phyloP scores from a whole-genome alignment of 345 rosid species.

The Aethionema arabicum region DNA sequence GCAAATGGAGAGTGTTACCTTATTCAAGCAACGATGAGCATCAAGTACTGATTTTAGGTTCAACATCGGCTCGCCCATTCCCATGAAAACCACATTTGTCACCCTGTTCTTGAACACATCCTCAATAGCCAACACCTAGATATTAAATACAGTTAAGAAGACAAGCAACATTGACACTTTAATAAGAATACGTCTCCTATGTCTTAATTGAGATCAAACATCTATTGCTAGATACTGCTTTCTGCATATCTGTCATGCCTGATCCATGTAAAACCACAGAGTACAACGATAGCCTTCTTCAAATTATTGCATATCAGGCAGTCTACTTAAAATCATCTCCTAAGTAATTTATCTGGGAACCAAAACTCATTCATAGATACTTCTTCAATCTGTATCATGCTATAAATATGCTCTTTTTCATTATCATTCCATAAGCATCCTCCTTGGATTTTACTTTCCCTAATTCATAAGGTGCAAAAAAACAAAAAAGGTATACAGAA shows the following conservation, averaged over 20 bases:
- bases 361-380: neutral
- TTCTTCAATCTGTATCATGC: slow-evolving; percentile 3
- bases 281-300: neutral
- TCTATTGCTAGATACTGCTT: neutral
- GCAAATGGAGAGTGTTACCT: slow-evolving; percentile 45
- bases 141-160: slow-evolving; percentile 13
- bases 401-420: neutral
- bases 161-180: slow-evolving; percentile 1
- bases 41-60: slow-evolving; percentile 89
- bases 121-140: slow-evolving; percentile 87
- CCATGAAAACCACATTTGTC: slow-evolving; percentile 97
- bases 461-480: slow-evolving; percentile 16
- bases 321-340: neutral
- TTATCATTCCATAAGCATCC: neutral
- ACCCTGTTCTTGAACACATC: slow-evolving; percentile 87
- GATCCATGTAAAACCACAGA: neutral
- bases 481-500: slow-evolving; percentile 13
- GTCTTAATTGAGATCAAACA: slow-evolving; percentile 4
- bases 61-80: slow-evolving; percentile 99
- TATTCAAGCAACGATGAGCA: slow-evolving; percentile 87
- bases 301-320: slow-evolving; percentile 2
- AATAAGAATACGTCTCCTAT: neutral
- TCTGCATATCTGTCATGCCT: neutral
- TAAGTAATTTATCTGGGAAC: slow-evolving; percentile 6
- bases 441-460: neutral